Conservation (phyloP, 2,329 filamentous ascomycete species). For the Erysiphe neolycopersici region DNA sequence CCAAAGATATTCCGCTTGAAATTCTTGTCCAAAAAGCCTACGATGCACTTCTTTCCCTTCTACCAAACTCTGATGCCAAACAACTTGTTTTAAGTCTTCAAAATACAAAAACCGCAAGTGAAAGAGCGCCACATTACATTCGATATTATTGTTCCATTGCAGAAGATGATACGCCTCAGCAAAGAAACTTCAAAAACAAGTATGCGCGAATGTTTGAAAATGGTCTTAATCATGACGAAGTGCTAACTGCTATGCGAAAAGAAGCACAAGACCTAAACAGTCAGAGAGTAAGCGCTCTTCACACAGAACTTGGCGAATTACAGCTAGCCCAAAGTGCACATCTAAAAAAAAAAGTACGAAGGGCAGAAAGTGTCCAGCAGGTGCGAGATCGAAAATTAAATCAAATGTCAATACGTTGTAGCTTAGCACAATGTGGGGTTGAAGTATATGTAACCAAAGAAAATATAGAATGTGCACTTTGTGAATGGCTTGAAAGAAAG, state of each 20-base stretch:
- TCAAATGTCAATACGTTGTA: slow-evolving; percentile 5
- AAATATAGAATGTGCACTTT: slow-evolving; percentile 9
- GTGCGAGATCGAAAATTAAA: slow-evolving; percentile 3
- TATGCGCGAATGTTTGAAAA: slow-evolving; percentile 10
- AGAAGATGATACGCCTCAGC: slow-evolving; percentile 5
- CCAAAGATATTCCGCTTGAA: slow-evolving; percentile 4
- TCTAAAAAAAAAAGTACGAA: slow-evolving; percentile 9
- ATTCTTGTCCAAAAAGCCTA: slow-evolving; percentile 2
- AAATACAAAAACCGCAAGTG: slow-evolving; percentile 4
- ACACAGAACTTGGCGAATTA: slow-evolving; percentile 6
- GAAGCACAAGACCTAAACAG: slow-evolving; percentile 7
- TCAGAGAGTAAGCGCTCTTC: slow-evolving; percentile 4
- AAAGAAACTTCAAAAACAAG: slow-evolving; percentile 11
- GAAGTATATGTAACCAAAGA: slow-evolving; percentile 8
- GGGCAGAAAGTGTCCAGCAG: slow-evolving; percentile 6
- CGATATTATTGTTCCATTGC: slow-evolving; percentile 8
- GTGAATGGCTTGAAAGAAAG: slow-evolving; percentile 9
- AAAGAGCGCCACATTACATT: slow-evolving; percentile 8
- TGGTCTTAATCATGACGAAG: slow-evolving; percentile 6
- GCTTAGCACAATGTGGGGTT: slow-evolving; percentile 5
- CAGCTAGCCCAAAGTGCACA: slow-evolving; percentile 11
- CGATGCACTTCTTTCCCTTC: not conserved
- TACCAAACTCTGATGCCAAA: slow-evolving; percentile 2
- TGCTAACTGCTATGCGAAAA: slow-evolving; percentile 8
- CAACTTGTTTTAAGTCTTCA: slow-evolving; percentile 5